Conservation (phyloP, 1,284 basidiomycete genomes). For the Bothia castanella region DNA sequence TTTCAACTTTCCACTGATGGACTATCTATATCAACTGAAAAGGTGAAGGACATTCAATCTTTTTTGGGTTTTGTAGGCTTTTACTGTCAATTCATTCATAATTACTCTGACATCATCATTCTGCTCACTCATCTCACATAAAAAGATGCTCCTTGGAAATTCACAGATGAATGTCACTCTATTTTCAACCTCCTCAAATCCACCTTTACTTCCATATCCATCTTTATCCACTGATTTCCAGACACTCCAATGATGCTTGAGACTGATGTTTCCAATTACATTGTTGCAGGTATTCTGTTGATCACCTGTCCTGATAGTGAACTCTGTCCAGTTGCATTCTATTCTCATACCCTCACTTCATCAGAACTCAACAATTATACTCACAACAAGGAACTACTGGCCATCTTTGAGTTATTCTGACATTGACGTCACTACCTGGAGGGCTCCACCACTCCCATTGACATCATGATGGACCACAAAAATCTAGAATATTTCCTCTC, state of each 20-base stretch:
- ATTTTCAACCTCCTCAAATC: neutral
- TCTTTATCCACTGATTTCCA: constrained; percentile 1
- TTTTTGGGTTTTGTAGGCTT: neutral
- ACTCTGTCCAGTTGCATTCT: too few relatives aligned
- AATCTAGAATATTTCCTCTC: too few relatives aligned
- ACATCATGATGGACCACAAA: too few relatives aligned
- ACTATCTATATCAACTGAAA: neutral
- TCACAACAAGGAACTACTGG: neutral
- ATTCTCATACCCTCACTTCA: neutral
- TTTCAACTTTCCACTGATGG: neutral
- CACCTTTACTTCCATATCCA: neutral
- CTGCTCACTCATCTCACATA: neutral
- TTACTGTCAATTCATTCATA: neutral
- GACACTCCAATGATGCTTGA: constrained; percentile 1
- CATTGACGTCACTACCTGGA: too few relatives aligned
- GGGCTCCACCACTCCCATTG: too few relatives aligned
- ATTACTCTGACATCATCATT: neutral
- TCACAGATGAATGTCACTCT: neutral
- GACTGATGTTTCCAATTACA: constrained; percentile 37
- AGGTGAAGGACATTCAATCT: constrained; percentile 9
- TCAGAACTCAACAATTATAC: neutral
- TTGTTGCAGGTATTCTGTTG: constrained; percentile 32
- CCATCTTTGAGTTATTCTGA: neutral
- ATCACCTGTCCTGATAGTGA: constrained; percentile 7
- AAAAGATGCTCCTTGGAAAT: neutral